Evolutionary conservation across 169 alveolate species (phyloP), one percentile per base, ranked within the genome.

Genomic region (Cyclospora cayetanensis): DNA sequence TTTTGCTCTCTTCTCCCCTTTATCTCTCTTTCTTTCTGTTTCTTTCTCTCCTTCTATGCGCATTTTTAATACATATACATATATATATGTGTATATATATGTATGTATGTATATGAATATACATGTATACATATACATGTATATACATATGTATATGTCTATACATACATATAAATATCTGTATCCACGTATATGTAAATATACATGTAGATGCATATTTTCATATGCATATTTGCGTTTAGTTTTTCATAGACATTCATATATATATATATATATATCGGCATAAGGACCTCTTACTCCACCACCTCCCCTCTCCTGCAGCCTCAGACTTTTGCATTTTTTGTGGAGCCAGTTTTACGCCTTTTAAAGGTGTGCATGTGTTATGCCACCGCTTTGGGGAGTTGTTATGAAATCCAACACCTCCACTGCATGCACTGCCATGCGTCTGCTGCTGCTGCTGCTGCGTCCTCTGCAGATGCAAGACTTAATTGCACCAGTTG

Each of bases 401-500:
- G 60, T 50, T 9, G 9, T 18, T 50, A 50, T 50, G 60, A 18
- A 50, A 50, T 9, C 60, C 18, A 11, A 18, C 18, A 9, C 60
- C 60, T 50, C 9, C 60, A 9, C 18, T 18, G 18, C 18, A 9
- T 18, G 9, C 60, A 18, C 18, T 18, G 25, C 60, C 18, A 9
- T 50, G 25, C 25, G 25, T 50, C 25, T 50, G 25, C 9, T 11
- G 9, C 60, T 46, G 18, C 27, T 60, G 72, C 18, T 60, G 72
- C 31, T n/a, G 31, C n/a, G n/a, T n/a, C 27, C 12, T 15, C 72
- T 60, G 35, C 72, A 60, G 72, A 60, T 60, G 72, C 15, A 60
- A 60, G 72, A 60, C 34, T n/a, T 70, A n/a, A 41, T 70, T 35
- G 83, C 83, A 1, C 83, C 83, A 3, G 53, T 70, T 11, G 83